These are phyloP conservation scores for Westerdykella sp. DNA, from an alignment of 2,329 filamentous ascomycete species.

Conservation along the genomic window DNA sequence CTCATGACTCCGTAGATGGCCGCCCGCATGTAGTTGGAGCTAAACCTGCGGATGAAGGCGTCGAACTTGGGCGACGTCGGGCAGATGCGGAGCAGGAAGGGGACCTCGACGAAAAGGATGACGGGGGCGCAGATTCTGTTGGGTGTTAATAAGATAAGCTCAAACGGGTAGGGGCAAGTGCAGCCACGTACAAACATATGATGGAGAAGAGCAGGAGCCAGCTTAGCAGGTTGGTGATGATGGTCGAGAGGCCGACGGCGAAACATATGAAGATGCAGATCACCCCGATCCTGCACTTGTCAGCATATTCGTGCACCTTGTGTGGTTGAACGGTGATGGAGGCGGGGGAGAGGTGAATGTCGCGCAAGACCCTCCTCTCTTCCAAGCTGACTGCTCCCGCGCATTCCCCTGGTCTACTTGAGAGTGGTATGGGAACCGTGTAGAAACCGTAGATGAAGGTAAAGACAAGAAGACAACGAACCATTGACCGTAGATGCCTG, in stretches of 20 bases:
- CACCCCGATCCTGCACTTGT: slow-evolving; percentile 46
- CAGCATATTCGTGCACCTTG: slow-evolving; percentile 5
- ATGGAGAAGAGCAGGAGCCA: slow-evolving; percentile 56
- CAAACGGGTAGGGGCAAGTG: not conserved
- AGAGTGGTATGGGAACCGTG: not conserved
- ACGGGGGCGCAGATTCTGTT: slow-evolving; percentile 44
- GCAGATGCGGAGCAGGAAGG: slow-evolving; percentile 93
- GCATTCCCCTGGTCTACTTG: not conserved
- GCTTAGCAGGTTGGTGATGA: slow-evolving; percentile 52
- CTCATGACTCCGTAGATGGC: slow-evolving; percentile 78
- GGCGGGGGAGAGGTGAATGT: too few relatives aligned
- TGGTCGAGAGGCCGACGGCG: slow-evolving; percentile 62
- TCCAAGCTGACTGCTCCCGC: not conserved
- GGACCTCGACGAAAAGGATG: slow-evolving; percentile 61
- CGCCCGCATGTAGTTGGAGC: slow-evolving; percentile 95
- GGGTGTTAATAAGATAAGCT: not conserved
- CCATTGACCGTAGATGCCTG: slow-evolving; percentile 66
- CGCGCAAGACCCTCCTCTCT: not conserved
- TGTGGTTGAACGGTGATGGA: not conserved
- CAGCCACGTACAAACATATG: slow-evolving; percentile 42
- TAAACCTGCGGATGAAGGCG: slow-evolving; percentile 79
- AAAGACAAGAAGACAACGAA: slow-evolving; percentile 35
- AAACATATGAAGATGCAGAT: slow-evolving; percentile 60
- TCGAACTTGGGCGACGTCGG: slow-evolving; percentile 90
- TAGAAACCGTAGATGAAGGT: not conserved